Evolutionary conservation across 2,329 filamentous ascomycete species (phyloP), one percentile per base, ranked within the genome.

Genomic region (Colletotrichum tropicicola): DNA sequence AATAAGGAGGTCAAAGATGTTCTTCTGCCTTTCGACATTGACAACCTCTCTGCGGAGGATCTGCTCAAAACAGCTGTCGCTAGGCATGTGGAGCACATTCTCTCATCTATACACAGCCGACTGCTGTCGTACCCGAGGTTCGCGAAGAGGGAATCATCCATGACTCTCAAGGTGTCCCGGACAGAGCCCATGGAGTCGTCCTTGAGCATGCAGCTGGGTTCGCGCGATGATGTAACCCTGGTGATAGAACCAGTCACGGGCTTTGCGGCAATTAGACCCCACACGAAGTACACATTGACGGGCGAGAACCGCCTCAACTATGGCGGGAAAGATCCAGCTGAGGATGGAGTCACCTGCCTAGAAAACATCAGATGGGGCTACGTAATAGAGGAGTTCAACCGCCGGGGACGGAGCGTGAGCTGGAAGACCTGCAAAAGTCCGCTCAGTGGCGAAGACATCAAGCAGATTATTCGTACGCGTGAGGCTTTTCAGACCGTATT

Each of bases 231-330:
- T 37, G 78, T 91, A 32, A 86, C 82, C 6, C 77, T 97, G 27
- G 84, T 87, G 17, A 83, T 98, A 48, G 93, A 97, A 69, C 89
- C 91, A 0, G 88, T 92, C 25, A 94, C 92, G 0, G 96, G 96
- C n/a, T 79, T 84, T 10, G 91, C 94, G 66, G 87, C 89, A 9
- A 77, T 97, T 37, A 87, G 88, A 61, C 92, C 93, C 65, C 85
- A 86, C 53, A 87, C 87, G 3, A 83, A 81, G 61, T 78, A 85
- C 45, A 82, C 85, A 4, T 79, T 82, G 8, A 82, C 87, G 19
- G 83, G 84, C 17, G 92, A 97, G 72, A 80, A 79, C 30, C 86
- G 85, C 32, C 81, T 97, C 58, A 94, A 93, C 73, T 75, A 71
- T 66, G 79, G 82, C 28, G 77, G 80, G 17, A 84, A 80, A 65